Evolutionary conservation across 169 alveolate genomes (phyloP).

Genomic region (Amoebophrya sp.): DNA sequence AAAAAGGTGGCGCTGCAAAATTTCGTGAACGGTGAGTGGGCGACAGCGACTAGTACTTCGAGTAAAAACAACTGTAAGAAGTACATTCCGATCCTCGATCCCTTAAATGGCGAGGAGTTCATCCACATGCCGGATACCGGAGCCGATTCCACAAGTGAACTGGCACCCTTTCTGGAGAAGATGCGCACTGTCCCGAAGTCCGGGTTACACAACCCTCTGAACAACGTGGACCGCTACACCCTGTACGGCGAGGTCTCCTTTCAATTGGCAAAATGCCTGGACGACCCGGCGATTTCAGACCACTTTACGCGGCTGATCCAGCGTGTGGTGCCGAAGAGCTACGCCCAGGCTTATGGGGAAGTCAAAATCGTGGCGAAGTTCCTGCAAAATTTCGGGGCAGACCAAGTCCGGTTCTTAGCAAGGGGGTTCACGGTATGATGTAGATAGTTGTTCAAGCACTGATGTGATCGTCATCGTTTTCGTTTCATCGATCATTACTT

Average conservation of each 20-base stretch:
- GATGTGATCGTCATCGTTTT: too few species aligned
- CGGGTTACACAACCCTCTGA: constrained; percentile 77
- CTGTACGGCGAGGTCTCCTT: background rate
- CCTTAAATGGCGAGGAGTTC: background rate
- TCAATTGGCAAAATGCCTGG: constrained; percentile 30
- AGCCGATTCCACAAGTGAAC: constrained; percentile 43
- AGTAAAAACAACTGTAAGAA: too few species aligned
- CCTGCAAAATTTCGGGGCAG: constrained; percentile 74
- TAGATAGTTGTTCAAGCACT: too few species aligned
- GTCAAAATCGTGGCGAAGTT: constrained; percentile 60
- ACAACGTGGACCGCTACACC: constrained; percentile 52
- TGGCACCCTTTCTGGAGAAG: constrained; percentile 45
- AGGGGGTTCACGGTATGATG: constrained; percentile 50
- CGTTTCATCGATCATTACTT: too few species aligned
- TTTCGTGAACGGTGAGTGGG: background rate
- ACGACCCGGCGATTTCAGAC: constrained; percentile 56
- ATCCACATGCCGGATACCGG: background rate
- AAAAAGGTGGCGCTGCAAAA: background rate
- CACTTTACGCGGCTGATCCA: constrained; percentile 58
- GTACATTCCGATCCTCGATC: background rate
- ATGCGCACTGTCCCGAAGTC: constrained; percentile 52
- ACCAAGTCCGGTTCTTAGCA: constrained; percentile 58
- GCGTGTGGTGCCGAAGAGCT: constrained; percentile 64
- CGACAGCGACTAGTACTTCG: too few species aligned
- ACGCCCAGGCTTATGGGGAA: constrained; percentile 66